Percentiles rank a stretch among this genome's conserved stretches.
Evolutionary conservation across 495 filamentous ascomycete species (phyloP).

Genomic region (Neurospora sublineolata): DNA sequence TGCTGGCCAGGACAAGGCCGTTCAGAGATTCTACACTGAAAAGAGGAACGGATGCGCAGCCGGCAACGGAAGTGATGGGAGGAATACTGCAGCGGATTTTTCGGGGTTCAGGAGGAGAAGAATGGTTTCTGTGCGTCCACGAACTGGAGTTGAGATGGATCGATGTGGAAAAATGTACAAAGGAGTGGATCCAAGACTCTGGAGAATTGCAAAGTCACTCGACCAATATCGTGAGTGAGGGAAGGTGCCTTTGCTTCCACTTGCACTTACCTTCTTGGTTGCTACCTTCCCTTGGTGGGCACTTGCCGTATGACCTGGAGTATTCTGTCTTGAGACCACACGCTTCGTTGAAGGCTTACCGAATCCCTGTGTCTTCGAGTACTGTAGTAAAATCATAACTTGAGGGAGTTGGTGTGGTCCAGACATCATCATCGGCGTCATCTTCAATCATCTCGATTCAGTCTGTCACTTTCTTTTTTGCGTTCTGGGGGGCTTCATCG

Average conservation of each 20-base stretch:
- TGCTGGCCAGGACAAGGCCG: not conserved
- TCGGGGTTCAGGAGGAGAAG: not conserved
- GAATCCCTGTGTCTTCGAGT: not conserved
- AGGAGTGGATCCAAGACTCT: not conserved
- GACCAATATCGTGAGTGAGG: not conserved
- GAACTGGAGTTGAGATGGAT: not conserved
- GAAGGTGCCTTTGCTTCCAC: not conserved
- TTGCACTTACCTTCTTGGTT: not conserved
- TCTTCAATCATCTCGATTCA: not conserved
- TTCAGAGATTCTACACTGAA: not conserved
- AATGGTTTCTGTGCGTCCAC: not conserved
- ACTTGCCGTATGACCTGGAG: not conserved
- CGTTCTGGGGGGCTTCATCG: not conserved
- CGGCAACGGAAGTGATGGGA: not conserved
- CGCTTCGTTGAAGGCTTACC: not conserved
- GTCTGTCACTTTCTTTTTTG: not conserved
- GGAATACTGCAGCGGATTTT: not conserved
- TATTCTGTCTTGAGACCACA: not conserved
- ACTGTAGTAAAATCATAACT: not conserved
- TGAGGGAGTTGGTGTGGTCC: not conserved
- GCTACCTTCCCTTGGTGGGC: not conserved
- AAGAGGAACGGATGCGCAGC: not conserved
- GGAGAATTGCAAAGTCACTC: not conserved
- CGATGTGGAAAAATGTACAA: not conserved
- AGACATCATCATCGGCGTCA: not conserved